Evolutionary conservation across 306 rosid species (phyloP).

Genomic region (Fragaria vesca): DNA sequence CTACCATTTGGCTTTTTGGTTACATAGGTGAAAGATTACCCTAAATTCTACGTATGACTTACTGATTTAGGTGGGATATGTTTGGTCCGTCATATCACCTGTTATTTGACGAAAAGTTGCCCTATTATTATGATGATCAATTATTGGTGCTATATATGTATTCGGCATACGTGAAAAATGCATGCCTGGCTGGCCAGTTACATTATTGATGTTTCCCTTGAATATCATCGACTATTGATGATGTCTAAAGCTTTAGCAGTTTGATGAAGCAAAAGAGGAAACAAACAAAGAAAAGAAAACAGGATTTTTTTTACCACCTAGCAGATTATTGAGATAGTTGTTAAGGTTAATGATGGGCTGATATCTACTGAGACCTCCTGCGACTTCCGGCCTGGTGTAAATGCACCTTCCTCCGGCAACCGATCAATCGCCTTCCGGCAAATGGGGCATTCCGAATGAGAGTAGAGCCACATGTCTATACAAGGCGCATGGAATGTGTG

Average conservation of each 20-base stretch:
- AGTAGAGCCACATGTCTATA: slow-evolving; percentile 23
- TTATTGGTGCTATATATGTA: no score
- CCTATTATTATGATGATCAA: no score
- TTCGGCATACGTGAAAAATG: no score
- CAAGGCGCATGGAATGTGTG: slow-evolving; percentile 30
- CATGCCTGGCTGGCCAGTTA: no score
- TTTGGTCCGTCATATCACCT: no score
- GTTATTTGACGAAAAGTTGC: no score
- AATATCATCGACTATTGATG: no score
- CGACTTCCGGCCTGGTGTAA: background rate
- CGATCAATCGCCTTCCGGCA: slow-evolving; percentile 7
- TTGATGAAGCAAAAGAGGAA: background rate
- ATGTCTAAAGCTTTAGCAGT: background rate
- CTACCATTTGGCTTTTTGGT: no score
- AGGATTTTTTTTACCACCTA: background rate
- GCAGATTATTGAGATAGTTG: background rate
- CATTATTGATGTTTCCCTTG: no score
- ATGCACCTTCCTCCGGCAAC: background rate
- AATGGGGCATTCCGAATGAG: slow-evolving; percentile 25
- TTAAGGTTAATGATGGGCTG: slow-evolving; percentile 4
- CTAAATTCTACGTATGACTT: no score
- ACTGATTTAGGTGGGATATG: no score
- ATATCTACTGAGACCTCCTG: slow-evolving; percentile 4
- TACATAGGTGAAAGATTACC: no score
- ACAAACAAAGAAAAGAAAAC: background rate